A percentile compares a stretch with the other conserved stretches of the same genome.
These are phyloP conservation scores for Lentinula raphanica DNA, from an alignment of 768 basidiomycete species.

Conservation along the genomic window DNA sequence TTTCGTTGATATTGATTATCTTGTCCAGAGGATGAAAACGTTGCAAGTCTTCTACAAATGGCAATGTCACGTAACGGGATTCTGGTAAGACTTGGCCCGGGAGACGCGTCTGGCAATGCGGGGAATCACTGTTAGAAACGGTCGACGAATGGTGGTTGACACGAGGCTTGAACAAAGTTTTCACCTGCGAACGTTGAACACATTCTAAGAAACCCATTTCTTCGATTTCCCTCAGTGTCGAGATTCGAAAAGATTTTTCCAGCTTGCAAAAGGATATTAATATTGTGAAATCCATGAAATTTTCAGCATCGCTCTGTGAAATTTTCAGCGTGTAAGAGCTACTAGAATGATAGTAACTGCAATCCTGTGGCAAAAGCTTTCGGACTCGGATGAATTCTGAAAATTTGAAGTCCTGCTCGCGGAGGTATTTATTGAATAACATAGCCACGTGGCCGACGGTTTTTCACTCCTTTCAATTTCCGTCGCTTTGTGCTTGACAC, in stretches of 20 bases:
- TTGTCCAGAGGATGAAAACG: too few relatives aligned
- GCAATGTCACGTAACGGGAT: background rate
- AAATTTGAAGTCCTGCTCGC: background rate
- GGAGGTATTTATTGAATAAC: background rate
- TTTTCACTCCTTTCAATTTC: background rate
- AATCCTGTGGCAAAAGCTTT: too few relatives aligned
- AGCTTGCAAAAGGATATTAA: too few relatives aligned
- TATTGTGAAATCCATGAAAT: too few relatives aligned
- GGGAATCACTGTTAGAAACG: background rate
- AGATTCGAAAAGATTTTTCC: background rate
- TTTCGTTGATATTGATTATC: too few relatives aligned
- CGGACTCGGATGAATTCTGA: too few relatives aligned
- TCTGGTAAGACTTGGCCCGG: too few relatives aligned
- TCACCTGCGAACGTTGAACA: background rate
- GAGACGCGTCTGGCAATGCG: background rate
- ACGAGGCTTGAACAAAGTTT: background rate
- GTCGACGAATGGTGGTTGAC: background rate
- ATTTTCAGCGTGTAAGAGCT: background rate
- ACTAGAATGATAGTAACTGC: background rate
- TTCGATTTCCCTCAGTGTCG: background rate
- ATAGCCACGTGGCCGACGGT: background rate
- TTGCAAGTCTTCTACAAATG: too few relatives aligned
- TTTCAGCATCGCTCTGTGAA: background rate
- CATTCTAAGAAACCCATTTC: too few relatives aligned
- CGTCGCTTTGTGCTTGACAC: background rate